Conservation (phyloP, 1,284 basidiomycete species). For the Fomitopsis pinicola region DNA sequence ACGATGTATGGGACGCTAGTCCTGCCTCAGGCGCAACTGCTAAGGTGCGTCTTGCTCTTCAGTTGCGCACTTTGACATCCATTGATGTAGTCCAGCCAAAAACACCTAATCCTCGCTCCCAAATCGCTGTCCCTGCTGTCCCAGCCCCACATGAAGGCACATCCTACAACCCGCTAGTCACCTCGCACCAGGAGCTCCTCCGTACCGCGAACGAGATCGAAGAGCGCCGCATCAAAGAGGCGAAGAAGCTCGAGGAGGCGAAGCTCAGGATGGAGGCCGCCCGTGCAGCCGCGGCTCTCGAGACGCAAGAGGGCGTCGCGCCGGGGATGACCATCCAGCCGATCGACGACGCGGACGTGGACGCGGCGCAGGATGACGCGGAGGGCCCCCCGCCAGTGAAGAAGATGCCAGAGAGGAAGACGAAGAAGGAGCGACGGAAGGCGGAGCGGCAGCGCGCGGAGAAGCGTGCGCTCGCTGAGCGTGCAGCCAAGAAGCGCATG, state of each 20-base stretch:
- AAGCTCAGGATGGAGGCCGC: slow-evolving; percentile 52
- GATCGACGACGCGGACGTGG: slow-evolving; percentile 36
- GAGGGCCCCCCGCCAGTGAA: slow-evolving; percentile 32
- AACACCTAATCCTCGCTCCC: slow-evolving; percentile 41
- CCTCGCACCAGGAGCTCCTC: slow-evolving; percentile 76
- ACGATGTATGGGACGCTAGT: slow-evolving; percentile 65
- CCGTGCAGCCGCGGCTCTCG: slow-evolving; percentile 26
- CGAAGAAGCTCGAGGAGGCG: slow-evolving; percentile 49
- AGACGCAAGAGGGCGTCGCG: slow-evolving; percentile 24
- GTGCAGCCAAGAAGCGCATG: slow-evolving; percentile 53
- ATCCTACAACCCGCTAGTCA: slow-evolving; percentile 90
- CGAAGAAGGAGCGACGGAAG: slow-evolving; percentile 65
- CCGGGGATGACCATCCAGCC: slow-evolving; percentile 63
- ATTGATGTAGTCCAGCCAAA: slow-evolving; percentile 40
- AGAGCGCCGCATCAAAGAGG: slow-evolving; percentile 49
- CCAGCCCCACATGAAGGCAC: slow-evolving; percentile 79
- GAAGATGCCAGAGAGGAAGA: slow-evolving; percentile 63
- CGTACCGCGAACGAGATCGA: slow-evolving; percentile 69
- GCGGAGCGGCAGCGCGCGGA: slow-evolving; percentile 57
- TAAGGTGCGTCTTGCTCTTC: slow-evolving; percentile 40
- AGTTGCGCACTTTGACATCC: background rate
- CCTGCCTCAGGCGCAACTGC: slow-evolving; percentile 32
- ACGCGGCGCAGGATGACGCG: slow-evolving; percentile 28
- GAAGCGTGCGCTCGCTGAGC: slow-evolving; percentile 64
- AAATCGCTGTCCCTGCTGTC: slow-evolving; percentile 64